These are phyloP conservation scores for Magnaporthales sp. DNA, from an alignment of 2,329 filamentous ascomycete genomes.

Conservation along the genomic window DNA sequence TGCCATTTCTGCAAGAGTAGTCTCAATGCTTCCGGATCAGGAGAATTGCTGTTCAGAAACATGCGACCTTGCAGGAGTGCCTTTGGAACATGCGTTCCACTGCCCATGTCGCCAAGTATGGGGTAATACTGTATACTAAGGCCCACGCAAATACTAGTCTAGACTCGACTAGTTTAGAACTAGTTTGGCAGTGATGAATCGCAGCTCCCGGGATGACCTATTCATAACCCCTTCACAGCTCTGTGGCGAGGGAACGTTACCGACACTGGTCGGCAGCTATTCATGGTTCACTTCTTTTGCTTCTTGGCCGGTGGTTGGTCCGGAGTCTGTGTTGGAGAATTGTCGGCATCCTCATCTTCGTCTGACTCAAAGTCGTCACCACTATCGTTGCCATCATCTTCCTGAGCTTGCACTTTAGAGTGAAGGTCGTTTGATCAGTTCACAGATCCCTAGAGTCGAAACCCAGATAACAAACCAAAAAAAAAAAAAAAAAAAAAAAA, in stretches of 20 bases:
- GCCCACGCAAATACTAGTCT: background rate
- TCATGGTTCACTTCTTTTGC: slow-evolving; percentile 22
- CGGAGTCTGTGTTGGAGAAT: slow-evolving; percentile 27
- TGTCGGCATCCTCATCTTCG: slow-evolving; percentile 46
- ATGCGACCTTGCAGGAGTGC: background rate
- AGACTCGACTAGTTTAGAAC: background rate
- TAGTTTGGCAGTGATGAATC: background rate
- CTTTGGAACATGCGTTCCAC: background rate
- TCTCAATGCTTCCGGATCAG: background rate
- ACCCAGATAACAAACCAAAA: no score
- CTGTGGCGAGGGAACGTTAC: background rate
- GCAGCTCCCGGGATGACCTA: background rate
- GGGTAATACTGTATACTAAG: background rate
- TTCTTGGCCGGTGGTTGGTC: slow-evolving; percentile 30
- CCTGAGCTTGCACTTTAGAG: slow-evolving; percentile 56
- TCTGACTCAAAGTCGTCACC: slow-evolving; percentile 56
- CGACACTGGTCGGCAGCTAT: background rate
- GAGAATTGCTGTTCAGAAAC: background rate
- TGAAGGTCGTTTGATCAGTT: background rate
- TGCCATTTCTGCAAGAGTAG: background rate
- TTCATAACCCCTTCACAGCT: background rate
- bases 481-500: background rate
- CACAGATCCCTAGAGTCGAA: background rate
- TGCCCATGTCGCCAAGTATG: background rate
- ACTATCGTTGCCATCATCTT: slow-evolving; percentile 55